Conservation (phyloP, 495 filamentous ascomycete genomes). For the Penicillium antarcticum region DNA sequence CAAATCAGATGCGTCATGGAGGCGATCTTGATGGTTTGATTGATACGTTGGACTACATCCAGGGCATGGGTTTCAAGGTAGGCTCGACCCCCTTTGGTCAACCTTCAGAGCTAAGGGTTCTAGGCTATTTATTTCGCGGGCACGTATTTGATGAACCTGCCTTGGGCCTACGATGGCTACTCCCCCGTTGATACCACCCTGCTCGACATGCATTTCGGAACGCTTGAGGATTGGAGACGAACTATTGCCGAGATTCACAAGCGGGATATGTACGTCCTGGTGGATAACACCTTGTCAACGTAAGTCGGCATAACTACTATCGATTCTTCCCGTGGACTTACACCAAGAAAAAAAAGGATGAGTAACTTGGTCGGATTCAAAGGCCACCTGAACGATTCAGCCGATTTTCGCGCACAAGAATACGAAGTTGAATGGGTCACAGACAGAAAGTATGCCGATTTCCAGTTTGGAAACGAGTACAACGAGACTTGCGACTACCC, state of each 20-base stretch:
- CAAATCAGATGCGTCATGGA: constrained; percentile 39
- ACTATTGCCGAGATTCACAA: constrained; percentile 31
- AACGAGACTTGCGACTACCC: constrained; percentile 33
- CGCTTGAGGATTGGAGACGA: constrained; percentile 33
- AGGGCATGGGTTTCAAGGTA: constrained; percentile 38
- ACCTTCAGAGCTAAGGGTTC: background rate
- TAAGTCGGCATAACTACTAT: constrained; percentile 13
- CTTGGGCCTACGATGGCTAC: constrained; percentile 41
- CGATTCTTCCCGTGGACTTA: background rate
- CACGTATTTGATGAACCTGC: constrained; percentile 38
- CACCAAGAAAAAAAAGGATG: constrained; percentile 22
- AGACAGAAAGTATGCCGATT: constrained; percentile 39
- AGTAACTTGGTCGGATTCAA: constrained; percentile 47
- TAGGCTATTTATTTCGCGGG: constrained; percentile 36
- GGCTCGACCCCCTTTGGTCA: background rate
- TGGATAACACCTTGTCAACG: constrained; percentile 40
- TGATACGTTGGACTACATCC: constrained; percentile 36
- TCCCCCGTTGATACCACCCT: constrained; percentile 38
- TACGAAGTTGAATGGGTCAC: constrained; percentile 43
- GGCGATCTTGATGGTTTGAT: constrained; percentile 35
- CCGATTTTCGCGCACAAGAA: constrained; percentile 39
- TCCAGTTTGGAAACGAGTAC: constrained; percentile 29
- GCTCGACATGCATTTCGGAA: constrained; percentile 36
- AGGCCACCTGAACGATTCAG: constrained; percentile 39
- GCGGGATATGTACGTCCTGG: constrained; percentile 38